Conservation (phyloP, 1,139 yeast genomes). For the Hyphopichia fennica region DNA sequence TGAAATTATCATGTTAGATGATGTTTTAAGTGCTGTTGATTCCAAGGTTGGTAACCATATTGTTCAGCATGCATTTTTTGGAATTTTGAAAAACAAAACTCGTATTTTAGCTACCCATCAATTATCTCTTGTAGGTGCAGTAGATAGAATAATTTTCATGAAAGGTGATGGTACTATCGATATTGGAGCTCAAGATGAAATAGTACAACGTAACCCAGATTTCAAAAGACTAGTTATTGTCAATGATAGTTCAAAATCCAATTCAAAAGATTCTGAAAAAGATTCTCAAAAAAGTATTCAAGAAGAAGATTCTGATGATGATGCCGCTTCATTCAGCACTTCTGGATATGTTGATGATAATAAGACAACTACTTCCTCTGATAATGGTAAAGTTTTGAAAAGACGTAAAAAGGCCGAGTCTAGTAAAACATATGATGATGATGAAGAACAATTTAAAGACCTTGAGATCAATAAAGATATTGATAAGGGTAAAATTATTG, state of each 20-base stretch:
- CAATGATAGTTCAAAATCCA: no score
- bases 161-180: slow-evolving; percentile 21
- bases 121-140: slow-evolving; percentile 18
- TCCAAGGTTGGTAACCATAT: slow-evolving; percentile 24
- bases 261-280: no score
- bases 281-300: no score
- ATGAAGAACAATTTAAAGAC: slow-evolving; percentile 25
- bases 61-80: slow-evolving; percentile 17
- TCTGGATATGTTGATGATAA: no score
- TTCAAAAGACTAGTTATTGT: no score
- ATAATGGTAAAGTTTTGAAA: background rate
- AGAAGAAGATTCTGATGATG: no score
- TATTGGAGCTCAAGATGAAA: slow-evolving; percentile 12
- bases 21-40: slow-evolving; percentile 26
- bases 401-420: background rate
- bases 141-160: slow-evolving; percentile 20
- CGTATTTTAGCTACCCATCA: slow-evolving; percentile 26
- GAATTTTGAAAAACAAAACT: slow-evolving; percentile 17
- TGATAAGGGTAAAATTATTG: slow-evolving; percentile 8
- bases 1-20: slow-evolving; percentile 21
- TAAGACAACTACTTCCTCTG: background rate
- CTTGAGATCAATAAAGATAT: slow-evolving; percentile 19
- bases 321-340: no score
- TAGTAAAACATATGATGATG: slow-evolving; percentile 8
- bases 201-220: slow-evolving; percentile 10